Base-by-base conservation (phyloP, 1,284 basidiomycete genomes). In the Mycena citricolor region DNA sequence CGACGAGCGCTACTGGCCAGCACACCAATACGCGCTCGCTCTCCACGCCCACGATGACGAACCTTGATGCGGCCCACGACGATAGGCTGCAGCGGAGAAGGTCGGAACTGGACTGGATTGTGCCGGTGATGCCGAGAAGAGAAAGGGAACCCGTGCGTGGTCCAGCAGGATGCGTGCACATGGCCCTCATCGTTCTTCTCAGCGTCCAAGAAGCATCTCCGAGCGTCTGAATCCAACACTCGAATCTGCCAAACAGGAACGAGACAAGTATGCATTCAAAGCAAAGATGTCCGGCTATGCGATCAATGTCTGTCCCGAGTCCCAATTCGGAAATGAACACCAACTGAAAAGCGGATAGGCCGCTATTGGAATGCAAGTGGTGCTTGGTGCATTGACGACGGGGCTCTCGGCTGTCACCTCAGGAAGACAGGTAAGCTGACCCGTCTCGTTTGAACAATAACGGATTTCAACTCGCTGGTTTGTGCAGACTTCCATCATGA, bases 371-470 rank as follows among this genome's bases (percentile, higher is more conserved):
- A 33, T 81, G 16, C 83, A 79, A 57, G 77, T 87, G 6, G 40
- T 83, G 0, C 62, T 86, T 12, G 84, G 83, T 2, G 76, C 84
- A 11, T 64, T 86, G 32, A 86, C 81, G 8, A 86, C 84, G 0
- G 83, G 74, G 0, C 54, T 86, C 6, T 75, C 82, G 2, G 81
- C 80, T 5, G 74, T 65, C 47, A 55, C 71, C 44, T 46, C 62
- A 33, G 59, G 73, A 50, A 59, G 54, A 51, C 62, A 70, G 63
- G 68, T 68, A 42, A 35, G 66, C 52, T 13, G 21, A 38, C 20
- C 19, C 37, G 19, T 24, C 26, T 16, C 32, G 31, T 44, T 61
- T 24, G 30, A 8, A 13, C 29, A 6, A 16, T 39, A 22, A 25
- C 22, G 16, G 12, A 14, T 13, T 16, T 32, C 20, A 19, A 42